Percentiles rank a stretch among this genome's conserved stretches.
Conservation (phyloP, 805 yeast genomes). For the Alloascoidea africana region DNA sequence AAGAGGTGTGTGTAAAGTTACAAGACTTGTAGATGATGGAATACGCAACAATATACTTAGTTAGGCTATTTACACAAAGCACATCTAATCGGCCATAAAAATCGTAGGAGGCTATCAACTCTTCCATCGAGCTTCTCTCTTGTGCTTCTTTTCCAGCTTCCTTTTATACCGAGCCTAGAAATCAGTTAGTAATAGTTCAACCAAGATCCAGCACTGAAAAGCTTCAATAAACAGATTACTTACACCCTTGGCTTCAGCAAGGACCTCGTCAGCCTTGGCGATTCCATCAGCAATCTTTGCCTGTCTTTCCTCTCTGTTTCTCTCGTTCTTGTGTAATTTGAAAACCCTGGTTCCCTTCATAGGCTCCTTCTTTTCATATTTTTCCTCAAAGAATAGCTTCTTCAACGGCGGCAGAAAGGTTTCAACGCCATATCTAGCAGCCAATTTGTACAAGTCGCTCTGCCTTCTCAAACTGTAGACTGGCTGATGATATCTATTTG, state of each 20-base stretch:
- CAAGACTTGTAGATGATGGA: too few species aligned
- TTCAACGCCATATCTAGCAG: constrained; percentile 64
- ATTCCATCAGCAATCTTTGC: constrained; percentile 51
- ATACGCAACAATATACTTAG: too few species aligned
- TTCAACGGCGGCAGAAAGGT: constrained; percentile 61
- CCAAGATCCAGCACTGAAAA: background rate
- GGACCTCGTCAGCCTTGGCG: constrained; percentile 47
- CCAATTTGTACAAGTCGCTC: constrained; percentile 70
- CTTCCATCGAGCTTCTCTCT: too few species aligned
- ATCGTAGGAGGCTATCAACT: too few species aligned
- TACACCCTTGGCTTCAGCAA: constrained; percentile 47
- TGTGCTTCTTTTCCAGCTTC: too few species aligned
- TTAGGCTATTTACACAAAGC: too few species aligned
- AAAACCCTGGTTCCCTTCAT: constrained; percentile 67
- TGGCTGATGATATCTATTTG: constrained; percentile 65
- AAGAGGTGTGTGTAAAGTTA: too few species aligned
- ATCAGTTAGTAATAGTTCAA: too few species aligned
- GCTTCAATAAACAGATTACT: constrained; percentile 1
- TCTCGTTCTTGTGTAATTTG: constrained; percentile 73
- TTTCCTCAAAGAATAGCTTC: constrained; percentile 67
- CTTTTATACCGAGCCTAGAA: too few species aligned
- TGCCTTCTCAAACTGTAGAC: constrained; percentile 69
- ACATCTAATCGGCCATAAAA: too few species aligned
- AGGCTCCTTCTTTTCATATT: constrained; percentile 50
- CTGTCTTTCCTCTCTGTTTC: constrained; percentile 43